phyloP scores from a whole-genome alignment of 2,329 filamentous ascomycete genomes.

The Alternaria alternata region DNA sequence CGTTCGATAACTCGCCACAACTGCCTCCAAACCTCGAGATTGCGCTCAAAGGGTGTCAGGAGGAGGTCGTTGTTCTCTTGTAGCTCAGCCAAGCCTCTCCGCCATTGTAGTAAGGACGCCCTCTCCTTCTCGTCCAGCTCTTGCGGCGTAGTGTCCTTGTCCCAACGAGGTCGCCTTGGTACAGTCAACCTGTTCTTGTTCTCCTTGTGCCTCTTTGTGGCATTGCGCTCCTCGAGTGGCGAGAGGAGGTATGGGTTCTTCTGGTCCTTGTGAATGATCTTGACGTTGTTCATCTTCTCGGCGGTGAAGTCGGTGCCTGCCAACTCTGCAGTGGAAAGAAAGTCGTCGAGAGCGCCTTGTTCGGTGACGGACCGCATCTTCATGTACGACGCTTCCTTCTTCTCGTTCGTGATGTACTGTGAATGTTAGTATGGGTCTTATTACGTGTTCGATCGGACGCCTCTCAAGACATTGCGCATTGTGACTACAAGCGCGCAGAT shows the following conservation, averaged over 20 bases:
- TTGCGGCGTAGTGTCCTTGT: slow-evolving; percentile 80
- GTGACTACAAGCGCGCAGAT: no score
- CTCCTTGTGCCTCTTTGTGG: slow-evolving; percentile 81
- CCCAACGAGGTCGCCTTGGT: slow-evolving; percentile 88
- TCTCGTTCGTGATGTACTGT: slow-evolving; percentile 88
- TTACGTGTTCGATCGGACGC: neutral
- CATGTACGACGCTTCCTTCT: slow-evolving; percentile 92
- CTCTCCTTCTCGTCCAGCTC: slow-evolving; percentile 82
- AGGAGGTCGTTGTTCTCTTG: slow-evolving; percentile 93
- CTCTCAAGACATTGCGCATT: neutral
- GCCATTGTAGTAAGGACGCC: slow-evolving; percentile 84
- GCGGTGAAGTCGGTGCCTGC: slow-evolving; percentile 99
- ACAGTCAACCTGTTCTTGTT: slow-evolving; percentile 85
- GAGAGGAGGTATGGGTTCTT: slow-evolving; percentile 94
- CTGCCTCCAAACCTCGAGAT: slow-evolving; percentile 97
- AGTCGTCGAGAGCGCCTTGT: slow-evolving; percentile 95
- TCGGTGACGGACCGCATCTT: slow-evolving; percentile 99
- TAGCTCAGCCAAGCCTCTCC: slow-evolving; percentile 87
- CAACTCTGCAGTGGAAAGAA: slow-evolving; percentile 91
- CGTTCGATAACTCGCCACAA: slow-evolving; percentile 97
- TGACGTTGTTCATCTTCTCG: slow-evolving; percentile 98
- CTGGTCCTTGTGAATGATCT: slow-evolving; percentile 97
- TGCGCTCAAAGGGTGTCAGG: slow-evolving; percentile 97
- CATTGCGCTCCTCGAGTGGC: slow-evolving; percentile 79
- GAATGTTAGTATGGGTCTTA: slow-evolving; percentile 34